These are phyloP conservation scores for Peronospora farinosa DNA, from an alignment of 352 stramenopile genomes.

Conservation along the genomic window DNA sequence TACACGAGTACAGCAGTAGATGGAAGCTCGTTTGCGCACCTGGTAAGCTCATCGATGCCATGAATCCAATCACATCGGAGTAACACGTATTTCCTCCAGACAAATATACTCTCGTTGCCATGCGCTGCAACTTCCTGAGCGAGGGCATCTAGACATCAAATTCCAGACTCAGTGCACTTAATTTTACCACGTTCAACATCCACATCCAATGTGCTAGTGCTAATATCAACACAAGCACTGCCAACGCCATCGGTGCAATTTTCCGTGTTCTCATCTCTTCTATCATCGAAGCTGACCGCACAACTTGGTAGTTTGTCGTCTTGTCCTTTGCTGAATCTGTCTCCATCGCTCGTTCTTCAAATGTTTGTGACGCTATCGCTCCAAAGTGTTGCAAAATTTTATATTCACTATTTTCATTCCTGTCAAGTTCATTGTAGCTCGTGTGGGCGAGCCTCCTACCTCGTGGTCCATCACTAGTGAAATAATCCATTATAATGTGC, in stretches of 20 bases:
- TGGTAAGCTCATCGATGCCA: too few species aligned
- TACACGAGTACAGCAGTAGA: too few species aligned
- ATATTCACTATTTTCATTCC: conserved; percentile 18
- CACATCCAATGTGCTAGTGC: conserved; percentile 22
- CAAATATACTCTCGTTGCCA: not conserved
- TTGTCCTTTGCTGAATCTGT: not conserved
- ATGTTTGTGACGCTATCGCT: not conserved
- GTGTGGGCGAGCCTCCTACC: conserved; percentile 1
- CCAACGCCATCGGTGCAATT: conserved; percentile 2
- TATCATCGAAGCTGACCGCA: not conserved
- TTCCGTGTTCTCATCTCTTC: conserved; percentile 13
- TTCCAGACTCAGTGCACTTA: conserved; percentile 14
- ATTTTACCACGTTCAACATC: conserved; percentile 20
- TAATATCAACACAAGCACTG: conserved; percentile 16
- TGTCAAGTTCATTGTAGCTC: conserved; percentile 3
- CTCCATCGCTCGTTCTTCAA: conserved; percentile 4
- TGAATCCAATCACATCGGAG: too few species aligned
- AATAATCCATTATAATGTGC: conserved; percentile 30
- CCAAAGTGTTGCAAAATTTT: conserved; percentile 7
- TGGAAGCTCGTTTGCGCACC: too few species aligned
- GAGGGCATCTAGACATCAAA: conserved; percentile 2
- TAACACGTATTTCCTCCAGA: not conserved
- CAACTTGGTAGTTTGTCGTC: not conserved
- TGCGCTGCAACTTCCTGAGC: not conserved
- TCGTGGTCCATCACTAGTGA: conserved; percentile 19